A percentile compares a stretch with the other conserved stretches of the same genome.
Evolutionary conservation across 495 filamentous ascomycete species (phyloP).

Genomic region (Glonium stellatum): DNA sequence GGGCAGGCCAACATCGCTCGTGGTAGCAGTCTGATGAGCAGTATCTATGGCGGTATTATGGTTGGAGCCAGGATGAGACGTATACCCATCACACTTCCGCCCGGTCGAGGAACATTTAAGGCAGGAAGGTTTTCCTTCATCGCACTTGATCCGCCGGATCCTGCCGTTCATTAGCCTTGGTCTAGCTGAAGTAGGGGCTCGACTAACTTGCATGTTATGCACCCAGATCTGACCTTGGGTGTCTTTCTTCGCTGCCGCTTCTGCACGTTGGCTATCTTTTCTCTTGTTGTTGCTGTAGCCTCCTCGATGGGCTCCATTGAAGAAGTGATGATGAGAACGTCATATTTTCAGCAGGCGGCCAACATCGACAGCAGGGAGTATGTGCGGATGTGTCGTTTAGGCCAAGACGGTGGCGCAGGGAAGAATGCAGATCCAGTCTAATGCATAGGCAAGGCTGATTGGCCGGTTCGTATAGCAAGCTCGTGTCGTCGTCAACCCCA

Average conservation of each 20-base stretch:
- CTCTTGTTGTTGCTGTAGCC: not conserved
- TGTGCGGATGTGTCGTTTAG: not conserved
- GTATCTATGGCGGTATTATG: not conserved
- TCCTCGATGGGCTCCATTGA: not conserved
- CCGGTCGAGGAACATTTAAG: not conserved
- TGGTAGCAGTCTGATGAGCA: not conserved
- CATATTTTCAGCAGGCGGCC: not conserved
- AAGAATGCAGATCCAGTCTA: not conserved
- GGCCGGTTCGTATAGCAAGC: not conserved
- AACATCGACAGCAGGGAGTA: not conserved
- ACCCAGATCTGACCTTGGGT: not conserved
- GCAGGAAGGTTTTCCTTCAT: not conserved
- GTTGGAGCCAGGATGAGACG: not conserved
- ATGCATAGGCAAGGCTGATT: not conserved
- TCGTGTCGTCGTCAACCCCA: not conserved
- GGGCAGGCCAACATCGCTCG: not conserved
- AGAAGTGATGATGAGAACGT: not conserved
- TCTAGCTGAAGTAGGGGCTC: not conserved
- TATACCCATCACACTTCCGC: constrained; percentile 2
- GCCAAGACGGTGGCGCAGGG: not conserved
- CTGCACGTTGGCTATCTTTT: not conserved
- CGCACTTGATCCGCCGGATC: constrained; percentile 2
- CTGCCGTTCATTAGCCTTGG: not conserved
- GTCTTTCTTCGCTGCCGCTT: not conserved
- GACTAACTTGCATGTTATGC: not conserved